These are phyloP conservation scores for Daucus carota DNA, from an alignment of 129 eudicot genomes.

Conservation along the genomic window DNA sequence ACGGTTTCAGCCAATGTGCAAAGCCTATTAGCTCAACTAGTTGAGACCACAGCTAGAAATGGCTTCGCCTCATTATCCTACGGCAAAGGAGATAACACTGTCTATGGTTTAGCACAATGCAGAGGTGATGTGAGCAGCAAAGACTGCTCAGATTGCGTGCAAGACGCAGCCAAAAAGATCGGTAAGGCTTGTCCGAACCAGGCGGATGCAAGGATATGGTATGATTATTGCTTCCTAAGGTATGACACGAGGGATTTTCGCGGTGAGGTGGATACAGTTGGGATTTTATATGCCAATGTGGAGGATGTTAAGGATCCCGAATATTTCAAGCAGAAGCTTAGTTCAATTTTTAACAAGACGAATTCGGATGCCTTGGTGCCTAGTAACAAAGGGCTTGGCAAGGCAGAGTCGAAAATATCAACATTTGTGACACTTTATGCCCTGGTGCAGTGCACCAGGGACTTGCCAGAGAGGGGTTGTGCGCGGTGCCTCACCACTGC, in stretches of 20 bases:
- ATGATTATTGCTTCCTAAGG: conserved; percentile 73
- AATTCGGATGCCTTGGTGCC: conserved; percentile 34
- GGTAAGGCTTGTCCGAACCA: conserved; percentile 42
- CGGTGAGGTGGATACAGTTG: conserved; percentile 56
- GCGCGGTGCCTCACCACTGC: conserved; percentile 71
- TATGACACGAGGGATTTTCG: conserved; percentile 41
- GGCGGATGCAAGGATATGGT: conserved; percentile 74
- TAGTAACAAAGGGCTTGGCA: conserved; percentile 48
- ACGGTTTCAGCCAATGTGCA: conserved; percentile 44
- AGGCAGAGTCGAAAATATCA: conserved; percentile 41
- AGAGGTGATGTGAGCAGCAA: conserved; percentile 57
- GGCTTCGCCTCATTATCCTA: conserved; percentile 47
- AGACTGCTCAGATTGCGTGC: conserved; percentile 67
- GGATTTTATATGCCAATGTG: conserved; percentile 30
- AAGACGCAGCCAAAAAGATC: conserved; percentile 46
- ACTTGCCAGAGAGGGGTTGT: conserved; percentile 41
- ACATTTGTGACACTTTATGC: conserved; percentile 52
- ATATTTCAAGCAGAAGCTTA: conserved; percentile 40
- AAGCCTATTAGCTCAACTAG: conserved; percentile 28
- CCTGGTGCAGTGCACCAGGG: conserved; percentile 72
- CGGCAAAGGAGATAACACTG: conserved; percentile 27
- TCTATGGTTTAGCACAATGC: conserved; percentile 87
- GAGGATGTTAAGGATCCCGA: conserved; percentile 52
- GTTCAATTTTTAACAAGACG: conserved; percentile 32
- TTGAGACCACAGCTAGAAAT: conserved; percentile 26